Evolutionary conservation across 75 land plant species (phyloP), one percentile per base, ranked within the genome.

Genomic region (Picea glauca): DNA sequence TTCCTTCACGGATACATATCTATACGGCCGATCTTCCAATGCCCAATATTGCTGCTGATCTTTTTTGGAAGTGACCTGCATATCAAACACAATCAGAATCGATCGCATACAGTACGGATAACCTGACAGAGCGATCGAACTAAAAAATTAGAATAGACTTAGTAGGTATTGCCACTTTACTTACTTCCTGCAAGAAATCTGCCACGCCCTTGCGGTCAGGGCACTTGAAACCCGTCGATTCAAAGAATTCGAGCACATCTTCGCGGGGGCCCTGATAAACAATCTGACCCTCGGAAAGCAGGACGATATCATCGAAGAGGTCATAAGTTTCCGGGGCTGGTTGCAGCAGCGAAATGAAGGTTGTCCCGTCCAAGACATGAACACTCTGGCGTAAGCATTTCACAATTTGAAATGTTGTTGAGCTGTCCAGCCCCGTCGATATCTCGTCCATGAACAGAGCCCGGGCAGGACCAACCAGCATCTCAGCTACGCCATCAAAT

Each of bases 21-120:
- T 76, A 66, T 94, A 96, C 5, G 89, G 90, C 64, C 81, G 65
- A 13, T 79, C 78, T 64, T 70, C 85, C 8, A 70, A 67, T 14
- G 78, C 84, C 99, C 99, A 96, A 74, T 96, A 96, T 65, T 92
- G 99, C 38, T 87, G 61, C 73, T 96, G 99, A 79, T 96, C 98
- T 75, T 94, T 94, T 84, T 58, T 91, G 20, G 98, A 96, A 2
- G 99, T 94, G 12, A 96, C 88, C 92, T 90, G 83, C 20, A 62
- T 1, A 62, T 62, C 0, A 62, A 62, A 62, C n/a, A 6, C 23
- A 62, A 50, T 50, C 56, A 50, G 56, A 50, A 8, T 50, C 56
- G 56, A 50, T 50, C 56, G 11, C 12, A 50, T 50, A 50, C 12
- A 61, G 67, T 73, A 50, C 12, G 12, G 11, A 50, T 50, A 8